A percentile compares a stretch with the other conserved stretches of the same genome.
phyloP scores from a whole-genome alignment of 1,139 yeast genomes.

The Sugiyamaella castrensis region DNA sequence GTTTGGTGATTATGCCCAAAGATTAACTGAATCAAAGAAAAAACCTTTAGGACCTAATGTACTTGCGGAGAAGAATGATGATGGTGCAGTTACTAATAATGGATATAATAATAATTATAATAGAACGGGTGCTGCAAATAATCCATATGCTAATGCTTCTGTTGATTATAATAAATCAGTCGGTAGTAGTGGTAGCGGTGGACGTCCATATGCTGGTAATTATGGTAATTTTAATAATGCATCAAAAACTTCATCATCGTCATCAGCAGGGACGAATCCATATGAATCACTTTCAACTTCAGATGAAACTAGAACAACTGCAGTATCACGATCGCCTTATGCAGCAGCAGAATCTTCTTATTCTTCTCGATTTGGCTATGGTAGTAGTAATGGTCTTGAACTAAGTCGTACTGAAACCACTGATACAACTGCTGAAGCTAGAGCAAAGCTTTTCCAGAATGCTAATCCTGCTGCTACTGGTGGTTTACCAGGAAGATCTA shows the following conservation, averaged over 20 bases:
- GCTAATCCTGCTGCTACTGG: conserved; percentile 18
- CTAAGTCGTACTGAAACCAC: conserved; percentile 25
- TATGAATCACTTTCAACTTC: neutral
- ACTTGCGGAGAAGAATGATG: conserved; percentile 2
- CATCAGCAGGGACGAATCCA: neutral
- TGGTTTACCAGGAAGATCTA: conserved; percentile 13
- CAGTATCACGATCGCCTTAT: conserved; percentile 26
- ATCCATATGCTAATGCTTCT: conserved; percentile 21
- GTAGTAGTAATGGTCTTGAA: conserved; percentile 16
- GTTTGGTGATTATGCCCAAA: conserved; percentile 36
- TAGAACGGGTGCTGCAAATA: neutral
- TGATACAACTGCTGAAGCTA: conserved; percentile 24
- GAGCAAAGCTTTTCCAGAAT: conserved; percentile 33
- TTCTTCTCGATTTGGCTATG: conserved; percentile 22
- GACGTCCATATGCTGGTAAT: conserved; percentile 9
- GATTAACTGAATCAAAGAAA: conserved; percentile 19
- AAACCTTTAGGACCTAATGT: conserved; percentile 15
- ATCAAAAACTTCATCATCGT: neutral
- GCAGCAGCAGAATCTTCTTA: conserved; percentile 30
- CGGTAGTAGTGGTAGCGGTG: neutral
- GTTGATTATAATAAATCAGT: conserved; percentile 14
- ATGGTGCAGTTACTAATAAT: neutral
- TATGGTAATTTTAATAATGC: conserved; percentile 5
- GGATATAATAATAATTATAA: neutral
- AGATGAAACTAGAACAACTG: neutral